These are phyloP conservation scores for Tuber indicum DNA, from an alignment of 495 filamentous ascomycete genomes.

Conservation along the genomic window DNA sequence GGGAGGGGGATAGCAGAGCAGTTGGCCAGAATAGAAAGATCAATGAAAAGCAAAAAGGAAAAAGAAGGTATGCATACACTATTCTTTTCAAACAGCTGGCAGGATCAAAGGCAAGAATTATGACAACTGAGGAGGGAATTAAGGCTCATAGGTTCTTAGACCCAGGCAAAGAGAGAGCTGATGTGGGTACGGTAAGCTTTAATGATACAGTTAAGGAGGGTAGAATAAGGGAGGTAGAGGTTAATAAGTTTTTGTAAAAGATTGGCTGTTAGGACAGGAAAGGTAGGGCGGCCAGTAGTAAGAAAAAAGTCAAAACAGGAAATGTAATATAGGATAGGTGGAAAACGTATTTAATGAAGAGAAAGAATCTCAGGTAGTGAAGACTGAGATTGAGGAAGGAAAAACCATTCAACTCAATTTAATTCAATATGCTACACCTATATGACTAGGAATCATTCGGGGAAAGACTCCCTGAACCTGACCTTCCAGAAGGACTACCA, in stretches of 20 bases:
- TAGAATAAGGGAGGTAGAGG: neutral
- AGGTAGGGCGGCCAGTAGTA: too few relatives aligned
- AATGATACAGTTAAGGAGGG: slow-evolving; percentile 9
- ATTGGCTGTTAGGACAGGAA: neutral
- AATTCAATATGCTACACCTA: too few relatives aligned
- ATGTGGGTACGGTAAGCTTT: slow-evolving; percentile 16
- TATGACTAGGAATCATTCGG: too few relatives aligned
- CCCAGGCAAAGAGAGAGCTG: slow-evolving; percentile 4
- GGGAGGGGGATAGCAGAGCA: too few relatives aligned
- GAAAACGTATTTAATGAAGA: too few relatives aligned
- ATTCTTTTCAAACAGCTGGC: slow-evolving; percentile 8
- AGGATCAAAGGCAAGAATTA: slow-evolving; percentile 6
- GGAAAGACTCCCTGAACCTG: neutral
- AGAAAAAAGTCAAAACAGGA: neutral
- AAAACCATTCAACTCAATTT: too few relatives aligned
- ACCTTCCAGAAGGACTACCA: neutral
- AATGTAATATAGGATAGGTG: neutral
- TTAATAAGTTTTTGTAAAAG: neutral
- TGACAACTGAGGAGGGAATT: neutral
- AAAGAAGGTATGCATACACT: slow-evolving; percentile 10
- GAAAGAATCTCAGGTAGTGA: too few relatives aligned
- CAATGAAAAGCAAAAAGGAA: neutral
- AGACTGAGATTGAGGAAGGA: too few relatives aligned
- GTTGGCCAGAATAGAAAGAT: neutral
- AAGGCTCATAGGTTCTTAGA: neutral